Evolutionary conservation across 1,284 basidiomycete species (phyloP), one percentile per base, ranked within the genome.

Genomic region (Ceratobasidium theobromae): DNA sequence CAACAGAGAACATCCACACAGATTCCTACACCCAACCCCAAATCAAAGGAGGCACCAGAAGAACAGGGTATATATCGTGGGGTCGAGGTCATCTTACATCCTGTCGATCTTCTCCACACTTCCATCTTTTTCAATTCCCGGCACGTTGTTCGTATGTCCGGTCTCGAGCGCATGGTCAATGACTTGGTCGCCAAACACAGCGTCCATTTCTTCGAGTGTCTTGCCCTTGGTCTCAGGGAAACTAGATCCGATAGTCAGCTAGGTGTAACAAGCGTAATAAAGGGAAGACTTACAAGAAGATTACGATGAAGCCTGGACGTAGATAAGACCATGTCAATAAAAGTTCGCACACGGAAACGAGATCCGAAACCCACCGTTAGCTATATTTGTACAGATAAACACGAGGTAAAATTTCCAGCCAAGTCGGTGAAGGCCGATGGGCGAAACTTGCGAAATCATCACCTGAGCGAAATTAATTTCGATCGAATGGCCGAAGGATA

Each of bases 161-260:
- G 58, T 64, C 58, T 64, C 58, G 32, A 64, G 58, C 48, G 58
- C 65, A 67, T 67, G 65, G 12, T 49, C 65, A 25, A 67, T 67
- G n/a, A 51, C 54, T 25, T 67, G 65, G 68, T 73, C 72, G 16
- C 72, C 72, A 45, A 73, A 73, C 23, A 73, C 65, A 25, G 53
- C 65, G 54, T 41, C 72, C 54, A 76, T 74, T 69, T 76, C 73
- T 70, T 76, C 75, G 35, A 76, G 71, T 1, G 74, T 72, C 64
- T 71, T 69, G 35, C 68, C 66, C 70, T 75, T 75, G 21, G 74
- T 75, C 70, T 76, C 75, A 35, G 74, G 74, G 72, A 75, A 76
- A 45, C 53, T 57, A 49, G 23, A 8, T 28, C 21, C 35, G n/a
- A 33, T n/a, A 25, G 28, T 64, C 35, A 64, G 58, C 33, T 27